phyloP scores from a whole-genome alignment of 306 rosid species.

The Cercis canadensis region DNA sequence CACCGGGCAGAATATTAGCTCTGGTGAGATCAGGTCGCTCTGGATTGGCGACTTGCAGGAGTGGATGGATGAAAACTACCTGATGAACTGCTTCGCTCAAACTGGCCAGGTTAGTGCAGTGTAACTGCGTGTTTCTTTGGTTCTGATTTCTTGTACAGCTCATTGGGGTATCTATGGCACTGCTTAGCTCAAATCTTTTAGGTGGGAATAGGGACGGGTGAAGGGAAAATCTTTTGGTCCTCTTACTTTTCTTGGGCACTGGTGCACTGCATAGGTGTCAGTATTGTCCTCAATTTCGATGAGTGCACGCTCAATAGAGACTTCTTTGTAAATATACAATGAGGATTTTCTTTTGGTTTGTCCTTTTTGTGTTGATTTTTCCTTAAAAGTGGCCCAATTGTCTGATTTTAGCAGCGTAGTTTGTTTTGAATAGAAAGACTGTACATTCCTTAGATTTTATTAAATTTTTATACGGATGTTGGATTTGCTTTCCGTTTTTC shows the following conservation, averaged over 20 bases:
- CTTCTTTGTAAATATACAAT: too few species aligned
- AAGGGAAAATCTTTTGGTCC: background rate
- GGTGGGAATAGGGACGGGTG: background rate
- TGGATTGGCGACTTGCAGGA: slow-evolving; percentile 75
- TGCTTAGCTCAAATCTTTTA: too few species aligned
- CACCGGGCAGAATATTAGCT: background rate
- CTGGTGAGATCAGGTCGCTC: slow-evolving; percentile 65
- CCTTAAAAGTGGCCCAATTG: background rate
- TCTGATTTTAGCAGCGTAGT: background rate
- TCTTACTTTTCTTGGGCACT: background rate
- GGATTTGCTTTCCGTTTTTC: background rate
- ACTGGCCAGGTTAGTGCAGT: slow-evolving; percentile 55
- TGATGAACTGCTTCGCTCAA: slow-evolving; percentile 52
- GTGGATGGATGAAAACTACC: slow-evolving; percentile 74
- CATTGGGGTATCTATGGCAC: too few species aligned
- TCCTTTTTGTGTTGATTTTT: background rate
- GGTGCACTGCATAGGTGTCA: background rate
- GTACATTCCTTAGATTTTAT: too few species aligned
- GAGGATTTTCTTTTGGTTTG: too few species aligned
- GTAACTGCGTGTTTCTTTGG: background rate
- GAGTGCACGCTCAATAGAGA: too few species aligned
- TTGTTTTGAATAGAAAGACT: too few species aligned
- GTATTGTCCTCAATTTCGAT: too few species aligned
- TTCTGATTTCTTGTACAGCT: background rate
- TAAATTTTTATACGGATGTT: too few species aligned